phyloP scores from a whole-genome alignment of 140 eudicot species.

The Stevia rebaudiana region DNA sequence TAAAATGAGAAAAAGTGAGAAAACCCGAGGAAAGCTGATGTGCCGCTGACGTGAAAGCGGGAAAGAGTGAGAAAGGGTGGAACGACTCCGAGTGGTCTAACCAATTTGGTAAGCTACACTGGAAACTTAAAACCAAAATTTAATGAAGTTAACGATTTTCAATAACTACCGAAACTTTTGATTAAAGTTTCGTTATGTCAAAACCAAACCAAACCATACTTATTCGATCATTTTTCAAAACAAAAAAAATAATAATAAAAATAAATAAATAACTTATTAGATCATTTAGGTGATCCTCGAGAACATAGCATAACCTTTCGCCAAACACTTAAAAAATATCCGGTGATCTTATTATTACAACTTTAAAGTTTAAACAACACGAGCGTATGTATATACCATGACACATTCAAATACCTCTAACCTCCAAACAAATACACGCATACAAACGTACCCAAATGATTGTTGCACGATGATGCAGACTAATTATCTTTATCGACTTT shows the following conservation, averaged over 20 bases:
- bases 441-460: constrained; percentile 19
- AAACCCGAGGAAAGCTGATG: no score
- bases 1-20: no score
- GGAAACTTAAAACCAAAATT: neutral
- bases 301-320: neutral
- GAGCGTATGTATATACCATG: neutral
- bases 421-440: constrained; percentile 4
- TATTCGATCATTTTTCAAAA: neutral
- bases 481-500: constrained; percentile 64
- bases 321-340: neutral
- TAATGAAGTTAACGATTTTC: neutral
- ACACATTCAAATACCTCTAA: neutral
- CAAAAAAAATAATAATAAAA: no score
- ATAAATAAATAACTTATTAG: no score
- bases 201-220: neutral
- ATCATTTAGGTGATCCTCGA: neutral
- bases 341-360: neutral
- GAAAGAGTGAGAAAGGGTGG: no score
- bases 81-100: no score
- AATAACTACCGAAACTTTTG: neutral
- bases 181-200: neutral
- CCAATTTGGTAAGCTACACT: neutral
- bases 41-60: no score
- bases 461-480: constrained; percentile 3
- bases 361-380: neutral